These are phyloP conservation scores for Sclerotiophoma versabilis DNA, from an alignment of 2,329 filamentous ascomycete species.

Conservation along the genomic window DNA sequence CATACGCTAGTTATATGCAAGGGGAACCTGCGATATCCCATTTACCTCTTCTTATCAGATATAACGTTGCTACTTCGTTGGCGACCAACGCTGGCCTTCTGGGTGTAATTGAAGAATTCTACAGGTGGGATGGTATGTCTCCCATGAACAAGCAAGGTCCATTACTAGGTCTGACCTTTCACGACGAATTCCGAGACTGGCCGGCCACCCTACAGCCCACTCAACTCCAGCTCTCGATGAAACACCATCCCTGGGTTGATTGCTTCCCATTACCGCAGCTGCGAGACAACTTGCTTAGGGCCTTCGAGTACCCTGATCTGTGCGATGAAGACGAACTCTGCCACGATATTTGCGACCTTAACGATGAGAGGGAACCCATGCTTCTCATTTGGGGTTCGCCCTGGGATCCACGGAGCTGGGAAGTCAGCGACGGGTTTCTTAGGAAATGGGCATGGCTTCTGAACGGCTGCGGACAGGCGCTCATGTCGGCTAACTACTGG, in stretches of 20 bases:
- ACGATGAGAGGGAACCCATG: slow-evolving; percentile 9
- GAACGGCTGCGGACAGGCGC: slow-evolving; percentile 48
- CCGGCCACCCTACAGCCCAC: slow-evolving; percentile 43
- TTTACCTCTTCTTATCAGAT: slow-evolving; percentile 20
- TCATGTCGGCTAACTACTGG: slow-evolving; percentile 38
- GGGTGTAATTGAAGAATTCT: slow-evolving; percentile 18
- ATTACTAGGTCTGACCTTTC: neutral
- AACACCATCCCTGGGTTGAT: slow-evolving; percentile 54
- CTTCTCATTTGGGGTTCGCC: slow-evolving; percentile 61
- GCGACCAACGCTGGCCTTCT: slow-evolving; percentile 17
- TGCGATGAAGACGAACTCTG: slow-evolving; percentile 33
- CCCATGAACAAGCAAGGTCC: slow-evolving; percentile 21
- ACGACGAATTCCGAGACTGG: slow-evolving; percentile 2
- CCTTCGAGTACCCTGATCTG: slow-evolving; percentile 42
- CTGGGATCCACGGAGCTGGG: slow-evolving; percentile 56
- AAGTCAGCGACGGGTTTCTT: slow-evolving; percentile 55
- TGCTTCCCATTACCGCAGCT: slow-evolving; percentile 48
- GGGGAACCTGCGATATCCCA: slow-evolving; percentile 21
- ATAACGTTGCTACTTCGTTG: slow-evolving; percentile 22
- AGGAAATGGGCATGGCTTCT: slow-evolving; percentile 56
- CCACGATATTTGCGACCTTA: slow-evolving; percentile 22
- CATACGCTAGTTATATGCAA: slow-evolving; percentile 25
- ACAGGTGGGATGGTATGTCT: slow-evolving; percentile 22
- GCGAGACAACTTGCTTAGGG: slow-evolving; percentile 50
- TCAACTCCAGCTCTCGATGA: slow-evolving; percentile 42